Percentiles rank a stretch among this genome's conserved stretches.
phyloP scores from a whole-genome alignment of 805 yeast genomes.

The Cyberlindnera euphorbiae region DNA sequence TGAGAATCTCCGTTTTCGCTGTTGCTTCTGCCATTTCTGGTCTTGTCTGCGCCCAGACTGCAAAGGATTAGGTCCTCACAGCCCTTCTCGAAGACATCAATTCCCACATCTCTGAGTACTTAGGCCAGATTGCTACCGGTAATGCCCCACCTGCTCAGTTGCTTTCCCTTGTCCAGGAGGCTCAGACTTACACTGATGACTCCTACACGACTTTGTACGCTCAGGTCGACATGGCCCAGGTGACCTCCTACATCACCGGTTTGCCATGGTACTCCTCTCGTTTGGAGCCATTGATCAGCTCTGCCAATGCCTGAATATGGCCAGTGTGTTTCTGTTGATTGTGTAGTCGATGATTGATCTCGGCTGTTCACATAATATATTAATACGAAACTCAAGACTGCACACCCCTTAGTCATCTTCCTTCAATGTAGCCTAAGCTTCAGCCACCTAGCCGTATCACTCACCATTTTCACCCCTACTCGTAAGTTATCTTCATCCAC shows the following conservation, averaged over 20 bases:
- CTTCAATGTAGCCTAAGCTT: no score
- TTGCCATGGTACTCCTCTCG: slow-evolving; percentile 31
- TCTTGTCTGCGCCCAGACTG: no score
- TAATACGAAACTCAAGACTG: no score
- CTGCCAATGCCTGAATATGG: slow-evolving; percentile 10
- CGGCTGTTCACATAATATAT: no score
- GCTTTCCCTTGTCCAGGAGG: slow-evolving; percentile 23
- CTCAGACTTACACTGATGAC: slow-evolving; percentile 30
- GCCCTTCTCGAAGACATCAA: slow-evolving; percentile 17
- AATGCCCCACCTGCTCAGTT: slow-evolving; percentile 27
- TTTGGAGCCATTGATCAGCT: slow-evolving; percentile 11
- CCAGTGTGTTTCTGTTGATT: no score
- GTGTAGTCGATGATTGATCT: no score
- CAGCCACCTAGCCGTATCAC: no score
- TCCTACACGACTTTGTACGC: slow-evolving; percentile 29
- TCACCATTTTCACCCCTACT: no score
- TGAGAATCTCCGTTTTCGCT: no score
- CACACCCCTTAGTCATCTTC: no score
- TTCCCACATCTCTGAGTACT: slow-evolving; percentile 17
- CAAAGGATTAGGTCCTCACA: background rate
- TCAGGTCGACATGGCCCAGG: slow-evolving; percentile 23
- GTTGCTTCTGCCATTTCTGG: no score
- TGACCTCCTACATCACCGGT: slow-evolving; percentile 26
- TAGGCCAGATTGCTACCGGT: slow-evolving; percentile 17
- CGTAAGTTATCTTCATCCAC: no score